These are phyloP conservation scores for Heterobasidion parviporum DNA, from an alignment of 1,284 basidiomycete genomes.

Conservation along the genomic window DNA sequence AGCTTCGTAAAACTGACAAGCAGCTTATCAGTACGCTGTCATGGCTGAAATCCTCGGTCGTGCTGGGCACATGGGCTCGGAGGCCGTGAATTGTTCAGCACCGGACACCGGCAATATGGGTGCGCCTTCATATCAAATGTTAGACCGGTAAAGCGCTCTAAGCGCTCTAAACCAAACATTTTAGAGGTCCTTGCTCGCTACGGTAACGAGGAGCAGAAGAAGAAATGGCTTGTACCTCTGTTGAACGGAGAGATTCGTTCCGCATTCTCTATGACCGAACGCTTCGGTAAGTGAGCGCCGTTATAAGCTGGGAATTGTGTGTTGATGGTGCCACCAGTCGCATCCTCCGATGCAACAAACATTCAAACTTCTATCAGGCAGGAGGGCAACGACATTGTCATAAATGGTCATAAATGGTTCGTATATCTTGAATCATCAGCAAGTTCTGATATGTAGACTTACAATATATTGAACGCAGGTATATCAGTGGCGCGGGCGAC, in stretches of 20 bases:
- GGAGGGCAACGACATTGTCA: slow-evolving; percentile 85
- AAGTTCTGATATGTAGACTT: not conserved
- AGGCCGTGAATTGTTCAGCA: slow-evolving; percentile 87
- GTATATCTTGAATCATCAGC: not conserved
- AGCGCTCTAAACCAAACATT: not conserved
- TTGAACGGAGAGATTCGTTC: slow-evolving; percentile 91
- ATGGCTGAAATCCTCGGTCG: slow-evolving; percentile 95
- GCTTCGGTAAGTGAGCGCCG: slow-evolving; percentile 51
- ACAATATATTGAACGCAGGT: slow-evolving; percentile 39
- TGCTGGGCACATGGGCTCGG: slow-evolving; percentile 73
- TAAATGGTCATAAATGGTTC: slow-evolving; percentile 96
- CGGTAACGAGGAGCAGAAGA: slow-evolving; percentile 83
- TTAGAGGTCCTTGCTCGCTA: slow-evolving; percentile 94
- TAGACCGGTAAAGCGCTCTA: not conserved
- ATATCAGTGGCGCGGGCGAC: slow-evolving; percentile 97
- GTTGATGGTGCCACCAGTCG: slow-evolving; percentile 41
- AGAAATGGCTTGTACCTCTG: slow-evolving; percentile 84
- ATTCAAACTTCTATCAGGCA: slow-evolving; percentile 83
- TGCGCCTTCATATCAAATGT: slow-evolving; percentile 22
- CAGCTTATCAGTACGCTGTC: slow-evolving; percentile 69
- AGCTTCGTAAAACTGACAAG: slow-evolving; percentile 1
- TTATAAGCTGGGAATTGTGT: not conserved
- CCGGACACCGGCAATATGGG: slow-evolving; percentile 97
- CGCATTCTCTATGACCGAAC: slow-evolving; percentile 93
- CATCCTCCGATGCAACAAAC: slow-evolving; percentile 95